These are phyloP conservation scores for Phytophthora hybrid DNA, from an alignment of 352 stramenopile genomes.

Conservation along the genomic window DNA sequence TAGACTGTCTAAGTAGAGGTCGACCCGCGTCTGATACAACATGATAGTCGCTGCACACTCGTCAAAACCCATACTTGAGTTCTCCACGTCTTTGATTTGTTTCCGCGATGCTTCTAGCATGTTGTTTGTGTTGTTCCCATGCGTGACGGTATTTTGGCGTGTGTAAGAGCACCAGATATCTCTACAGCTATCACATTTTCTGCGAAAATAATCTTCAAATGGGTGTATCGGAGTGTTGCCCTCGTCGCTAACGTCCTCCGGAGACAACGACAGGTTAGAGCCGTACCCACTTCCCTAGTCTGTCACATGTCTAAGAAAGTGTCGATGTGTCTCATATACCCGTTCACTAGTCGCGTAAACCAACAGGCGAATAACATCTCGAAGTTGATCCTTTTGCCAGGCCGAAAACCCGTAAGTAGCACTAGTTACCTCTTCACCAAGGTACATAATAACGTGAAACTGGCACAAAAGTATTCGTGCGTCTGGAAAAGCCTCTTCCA, in stretches of 20 bases:
- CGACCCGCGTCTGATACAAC: neutral
- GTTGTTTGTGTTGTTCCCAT: constrained; percentile 3
- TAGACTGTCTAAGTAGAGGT: neutral
- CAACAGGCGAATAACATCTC: neutral
- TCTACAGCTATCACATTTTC: constrained; percentile 22
- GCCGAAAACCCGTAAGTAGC: constrained; percentile 14
- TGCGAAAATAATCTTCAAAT: neutral
- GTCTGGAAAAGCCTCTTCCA: constrained; percentile 17
- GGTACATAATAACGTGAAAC: constrained; percentile 36
- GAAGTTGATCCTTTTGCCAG: constrained; percentile 26
- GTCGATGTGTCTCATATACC: neutral
- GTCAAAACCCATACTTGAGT: neutral
- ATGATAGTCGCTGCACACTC: neutral
- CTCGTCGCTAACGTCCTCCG: no score
- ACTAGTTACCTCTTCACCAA: constrained; percentile 20
- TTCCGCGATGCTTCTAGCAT: constrained; percentile 30
- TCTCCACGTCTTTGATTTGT: constrained; percentile 18
- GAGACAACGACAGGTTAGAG: no score
- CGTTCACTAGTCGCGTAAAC: constrained; percentile 21
- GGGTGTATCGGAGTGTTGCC: neutral
- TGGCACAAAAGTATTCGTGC: constrained; percentile 26
- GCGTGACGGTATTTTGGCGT: neutral
- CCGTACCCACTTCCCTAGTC: no score
- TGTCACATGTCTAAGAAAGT: no score
- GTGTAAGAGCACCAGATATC: constrained; percentile 24